Evolutionary conservation across 2,329 filamentous ascomycete genomes (phyloP).

Genomic region (Paecilomyces fulvus): DNA sequence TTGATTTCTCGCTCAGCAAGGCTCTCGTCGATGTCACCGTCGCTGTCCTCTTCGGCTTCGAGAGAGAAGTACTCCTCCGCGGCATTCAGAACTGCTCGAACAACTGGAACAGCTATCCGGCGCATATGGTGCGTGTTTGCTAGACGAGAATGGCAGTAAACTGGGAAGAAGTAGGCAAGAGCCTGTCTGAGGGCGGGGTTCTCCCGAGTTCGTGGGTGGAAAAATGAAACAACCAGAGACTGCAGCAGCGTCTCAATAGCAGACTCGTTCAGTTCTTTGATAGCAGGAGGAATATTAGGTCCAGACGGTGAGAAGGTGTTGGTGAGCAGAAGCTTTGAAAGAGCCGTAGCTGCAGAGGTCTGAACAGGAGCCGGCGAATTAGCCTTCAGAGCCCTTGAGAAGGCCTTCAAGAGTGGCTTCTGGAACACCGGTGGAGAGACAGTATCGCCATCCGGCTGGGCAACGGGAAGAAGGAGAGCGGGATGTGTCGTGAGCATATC

Average conservation of each 20-base stretch:
- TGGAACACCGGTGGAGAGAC: conserved; percentile 40
- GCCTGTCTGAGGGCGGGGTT: conserved; percentile 81
- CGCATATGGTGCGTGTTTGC: conserved; percentile 81
- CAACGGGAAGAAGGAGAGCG: conserved; percentile 57
- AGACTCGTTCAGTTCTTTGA: conserved; percentile 42
- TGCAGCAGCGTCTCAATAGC: conserved; percentile 68
- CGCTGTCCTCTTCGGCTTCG: conserved; percentile 65
- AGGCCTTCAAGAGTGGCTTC: conserved; percentile 71
- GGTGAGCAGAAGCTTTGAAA: conserved; percentile 78
- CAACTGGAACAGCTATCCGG: conserved; percentile 60
- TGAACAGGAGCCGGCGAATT: conserved; percentile 65
- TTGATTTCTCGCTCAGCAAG: conserved; percentile 57
- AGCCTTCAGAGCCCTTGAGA: conserved; percentile 69
- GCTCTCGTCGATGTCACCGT: conserved; percentile 63
- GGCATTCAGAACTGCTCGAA: conserved; percentile 58
- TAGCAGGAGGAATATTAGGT: conserved; percentile 45
- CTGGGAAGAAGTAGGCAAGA: conserved; percentile 86
- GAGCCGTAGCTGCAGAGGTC: conserved; percentile 68
- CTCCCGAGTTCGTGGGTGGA: conserved; percentile 69
- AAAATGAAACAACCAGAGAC: conserved; percentile 77
- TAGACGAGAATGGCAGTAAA: conserved; percentile 78
- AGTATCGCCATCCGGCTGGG: conserved; percentile 39
- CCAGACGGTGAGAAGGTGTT: conserved; percentile 52
- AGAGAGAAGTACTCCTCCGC: conserved; percentile 59
- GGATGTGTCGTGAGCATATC: conserved; percentile 90